Evolutionary conservation across 768 basidiomycete species (phyloP).

Genomic region (Pisolithus marmoratus): DNA sequence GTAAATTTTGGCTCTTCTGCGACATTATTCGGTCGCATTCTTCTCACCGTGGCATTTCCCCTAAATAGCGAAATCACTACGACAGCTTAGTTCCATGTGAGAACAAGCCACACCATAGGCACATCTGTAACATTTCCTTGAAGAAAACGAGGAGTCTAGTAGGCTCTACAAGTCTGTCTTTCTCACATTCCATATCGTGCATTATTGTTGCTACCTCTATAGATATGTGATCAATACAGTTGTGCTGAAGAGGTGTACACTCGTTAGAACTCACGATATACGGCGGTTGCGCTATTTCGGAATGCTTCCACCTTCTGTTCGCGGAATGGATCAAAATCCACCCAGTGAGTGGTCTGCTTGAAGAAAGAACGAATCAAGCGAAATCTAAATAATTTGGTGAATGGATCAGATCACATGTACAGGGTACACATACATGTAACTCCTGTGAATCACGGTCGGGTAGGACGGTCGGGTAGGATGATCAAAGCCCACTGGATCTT

Average conservation of each 20-base stretch:
- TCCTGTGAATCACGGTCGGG: slow-evolving; percentile 38
- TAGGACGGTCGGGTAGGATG: slow-evolving; percentile 1
- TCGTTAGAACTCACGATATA: slow-evolving; percentile 54
- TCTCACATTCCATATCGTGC: slow-evolving; percentile 53
- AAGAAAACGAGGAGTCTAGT: slow-evolving; percentile 61
- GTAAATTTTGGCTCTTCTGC: background rate
- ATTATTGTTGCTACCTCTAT: slow-evolving; percentile 72
- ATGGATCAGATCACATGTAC: slow-evolving; percentile 1
- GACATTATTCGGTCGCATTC: background rate
- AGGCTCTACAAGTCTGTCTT: slow-evolving; percentile 39
- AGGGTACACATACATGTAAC: slow-evolving; percentile 54
- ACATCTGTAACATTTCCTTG: slow-evolving; percentile 86
- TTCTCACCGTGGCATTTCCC: slow-evolving; percentile 87
- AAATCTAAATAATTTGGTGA: slow-evolving; percentile 47
- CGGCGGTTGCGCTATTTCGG: slow-evolving; percentile 68
- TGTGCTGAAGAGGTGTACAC: background rate
- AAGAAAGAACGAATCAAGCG: slow-evolving; percentile 76
- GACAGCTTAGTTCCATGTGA: background rate
- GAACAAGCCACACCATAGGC: slow-evolving; percentile 50
- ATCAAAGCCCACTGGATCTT: background rate
- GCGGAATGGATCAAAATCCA: slow-evolving; percentile 76
- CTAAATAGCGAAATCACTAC: slow-evolving; percentile 32
- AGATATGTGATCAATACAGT: background rate
- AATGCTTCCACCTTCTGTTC: slow-evolving; percentile 78
- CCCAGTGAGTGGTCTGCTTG: slow-evolving; percentile 63